Percentiles rank a stretch among this genome's conserved stretches.
Evolutionary conservation across 371 early-diverging fungal genomes (phyloP).

Genomic region (Mortierella sp.): DNA sequence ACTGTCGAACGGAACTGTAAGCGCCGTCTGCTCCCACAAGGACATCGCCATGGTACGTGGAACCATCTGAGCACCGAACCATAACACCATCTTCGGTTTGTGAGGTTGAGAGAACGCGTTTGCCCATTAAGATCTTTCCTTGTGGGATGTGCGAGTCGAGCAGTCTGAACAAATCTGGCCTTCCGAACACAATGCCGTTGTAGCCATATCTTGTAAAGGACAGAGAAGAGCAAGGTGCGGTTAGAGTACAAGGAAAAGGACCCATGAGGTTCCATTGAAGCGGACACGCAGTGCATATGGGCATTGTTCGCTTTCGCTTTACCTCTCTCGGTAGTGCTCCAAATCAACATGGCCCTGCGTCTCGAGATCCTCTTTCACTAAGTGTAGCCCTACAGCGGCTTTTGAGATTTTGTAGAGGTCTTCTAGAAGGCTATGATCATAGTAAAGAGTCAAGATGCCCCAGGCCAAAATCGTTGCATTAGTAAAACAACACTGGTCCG

Average conservation of each 20-base stretch:
- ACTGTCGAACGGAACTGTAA: constrained; percentile 35
- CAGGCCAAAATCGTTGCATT: background rate
- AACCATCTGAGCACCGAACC: constrained; percentile 34
- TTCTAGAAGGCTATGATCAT: constrained; percentile 24
- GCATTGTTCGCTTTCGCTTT: background rate
- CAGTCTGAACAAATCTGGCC: constrained; percentile 38
- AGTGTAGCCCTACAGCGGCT: constrained; percentile 27
- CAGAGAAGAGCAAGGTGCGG: too few relatives aligned
- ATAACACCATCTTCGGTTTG: constrained; percentile 30
- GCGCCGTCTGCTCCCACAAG: constrained; percentile 51
- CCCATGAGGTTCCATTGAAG: background rate
- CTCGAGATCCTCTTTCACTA: constrained; percentile 33
- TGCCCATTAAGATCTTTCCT: constrained; percentile 32
- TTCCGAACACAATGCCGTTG: constrained; percentile 25
- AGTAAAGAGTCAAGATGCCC: background rate
- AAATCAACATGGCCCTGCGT: constrained; percentile 38
- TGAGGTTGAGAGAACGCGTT: constrained; percentile 33
- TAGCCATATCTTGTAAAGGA: constrained; percentile 54
- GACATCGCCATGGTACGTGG: constrained; percentile 37
- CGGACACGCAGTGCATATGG: background rate
- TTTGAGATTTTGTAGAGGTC: constrained; percentile 37
- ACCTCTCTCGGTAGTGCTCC: constrained; percentile 42
- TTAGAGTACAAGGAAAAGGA: background rate
- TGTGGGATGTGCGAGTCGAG: constrained; percentile 29
- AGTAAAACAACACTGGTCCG: background rate